Percentiles rank a stretch among this genome's conserved stretches.
phyloP scores from a whole-genome alignment of 768 basidiomycete genomes.

The Coprinopsis sp. region DNA sequence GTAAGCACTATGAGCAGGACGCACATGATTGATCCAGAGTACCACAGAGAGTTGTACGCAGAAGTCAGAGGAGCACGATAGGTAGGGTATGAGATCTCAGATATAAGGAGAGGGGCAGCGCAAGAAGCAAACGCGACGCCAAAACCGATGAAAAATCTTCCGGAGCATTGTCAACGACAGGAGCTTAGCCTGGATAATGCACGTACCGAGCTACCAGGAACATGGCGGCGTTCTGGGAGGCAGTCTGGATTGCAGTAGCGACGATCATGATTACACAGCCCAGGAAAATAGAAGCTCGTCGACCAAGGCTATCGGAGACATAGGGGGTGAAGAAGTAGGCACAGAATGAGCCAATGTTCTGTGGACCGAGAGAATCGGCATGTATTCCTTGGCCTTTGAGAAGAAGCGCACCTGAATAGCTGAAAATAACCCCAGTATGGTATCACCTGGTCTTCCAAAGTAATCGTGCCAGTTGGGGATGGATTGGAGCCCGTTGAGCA shows the following conservation, averaged over 20 bases:
- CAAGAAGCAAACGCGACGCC: slow-evolving; percentile 71
- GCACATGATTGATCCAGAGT: slow-evolving; percentile 73
- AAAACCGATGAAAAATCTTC: slow-evolving; percentile 75
- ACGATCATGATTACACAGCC: slow-evolving; percentile 67
- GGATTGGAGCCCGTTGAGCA: slow-evolving; percentile 79
- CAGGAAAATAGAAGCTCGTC: slow-evolving; percentile 58
- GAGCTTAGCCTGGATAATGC: too few species aligned
- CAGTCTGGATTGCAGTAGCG: slow-evolving; percentile 65
- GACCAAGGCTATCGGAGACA: slow-evolving; percentile 67
- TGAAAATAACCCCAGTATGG: slow-evolving; percentile 62
- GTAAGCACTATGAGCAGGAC: slow-evolving; percentile 19
- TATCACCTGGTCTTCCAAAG: slow-evolving; percentile 56
- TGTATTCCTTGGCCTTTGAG: background rate
- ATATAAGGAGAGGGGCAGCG: slow-evolving; percentile 79
- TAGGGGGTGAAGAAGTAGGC: slow-evolving; percentile 71
- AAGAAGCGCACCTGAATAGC: slow-evolving; percentile 60
- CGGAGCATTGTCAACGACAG: too few species aligned
- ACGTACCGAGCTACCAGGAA: slow-evolving; percentile 82
- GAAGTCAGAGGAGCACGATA: slow-evolving; percentile 80
- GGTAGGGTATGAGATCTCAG: slow-evolving; percentile 80
- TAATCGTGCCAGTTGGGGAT: slow-evolving; percentile 57
- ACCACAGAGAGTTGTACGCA: slow-evolving; percentile 83
- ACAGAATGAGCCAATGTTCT: slow-evolving; percentile 69
- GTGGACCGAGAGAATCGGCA: background rate
- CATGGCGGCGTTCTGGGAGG: slow-evolving; percentile 67